Base-by-base conservation (phyloP, 345 rosid species). In the Iberis pinnata region DNA sequence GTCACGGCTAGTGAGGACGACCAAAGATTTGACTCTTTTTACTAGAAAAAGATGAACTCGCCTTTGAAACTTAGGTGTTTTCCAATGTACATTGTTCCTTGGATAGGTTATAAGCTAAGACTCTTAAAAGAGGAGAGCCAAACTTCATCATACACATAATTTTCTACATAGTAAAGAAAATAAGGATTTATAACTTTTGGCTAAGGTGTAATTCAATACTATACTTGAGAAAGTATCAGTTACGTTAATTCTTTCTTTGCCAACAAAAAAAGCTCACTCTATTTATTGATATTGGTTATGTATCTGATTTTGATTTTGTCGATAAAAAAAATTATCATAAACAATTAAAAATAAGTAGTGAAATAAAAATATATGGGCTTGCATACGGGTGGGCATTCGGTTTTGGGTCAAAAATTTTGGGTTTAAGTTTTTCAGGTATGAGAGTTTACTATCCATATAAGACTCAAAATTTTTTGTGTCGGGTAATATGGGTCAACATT, bases 1-100 rank as follows among this genome's bases (percentile, higher is more conserved):
- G 35, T 78, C 62, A 82, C 82, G 63, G 95, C 90, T 49, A 80
- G 90, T 8, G 95, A 86, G 60, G 88, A 86, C 37, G 90, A 86
- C 70, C 90, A 81, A 0, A 76, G 95, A 18, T 76, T 86, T 32
- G 86, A 86, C 51, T 88, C 95, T 49, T 86, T 86, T 13, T 86
- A 86, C 67, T 82, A 65, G 47, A 33, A 41, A 61, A 38, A 0
- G 2, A 18, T 22, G 15, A 16, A n/a, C 19, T 35, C 7, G 11
- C 8, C 59, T 18, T 49, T 36, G 12, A 13, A 27, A 19, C 11
- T 7, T 11, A 18, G 17, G n/a, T n/a, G n/a, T n/a, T n/a, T 31
- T 24, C 8, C 12, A n/a, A 50, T 65, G 53, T 44, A 43, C 18
- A 58, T 35, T 42, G 22, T 26, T 55, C 27, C 43, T 39, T 39